phyloP scores from a whole-genome alignment of 441 rosid genomes.

The Gossypium schwendimanii region DNA sequence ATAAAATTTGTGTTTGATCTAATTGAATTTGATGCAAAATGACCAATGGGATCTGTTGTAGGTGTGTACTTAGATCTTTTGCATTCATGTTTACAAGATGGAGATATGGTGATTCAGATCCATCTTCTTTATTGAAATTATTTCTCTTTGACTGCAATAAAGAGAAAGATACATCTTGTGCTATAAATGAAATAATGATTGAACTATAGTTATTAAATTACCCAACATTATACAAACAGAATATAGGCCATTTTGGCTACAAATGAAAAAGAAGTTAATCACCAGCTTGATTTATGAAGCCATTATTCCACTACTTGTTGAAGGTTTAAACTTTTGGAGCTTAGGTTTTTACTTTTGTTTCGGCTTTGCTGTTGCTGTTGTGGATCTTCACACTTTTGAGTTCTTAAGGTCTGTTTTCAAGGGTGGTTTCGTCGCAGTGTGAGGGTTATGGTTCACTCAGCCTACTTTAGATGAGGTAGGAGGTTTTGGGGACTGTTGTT shows the following conservation, averaged over 20 bases:
- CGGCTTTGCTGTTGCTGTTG: conserved; percentile 17
- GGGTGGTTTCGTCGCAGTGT: not conserved
- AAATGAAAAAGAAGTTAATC: not conserved
- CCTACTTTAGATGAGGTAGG: too few relatives aligned
- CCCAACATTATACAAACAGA: not conserved
- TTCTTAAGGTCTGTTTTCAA: conserved; percentile 26
- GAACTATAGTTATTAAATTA: not conserved
- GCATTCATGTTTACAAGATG: not conserved
- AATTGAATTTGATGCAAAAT: conserved; percentile 1
- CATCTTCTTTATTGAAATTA: not conserved
- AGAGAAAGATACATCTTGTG: not conserved
- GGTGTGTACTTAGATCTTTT: not conserved
- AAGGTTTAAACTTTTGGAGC: conserved; percentile 5
- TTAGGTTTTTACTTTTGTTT: conserved; percentile 9
- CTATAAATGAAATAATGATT: not conserved
- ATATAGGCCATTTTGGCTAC: not conserved
- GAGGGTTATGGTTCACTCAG: too few relatives aligned
- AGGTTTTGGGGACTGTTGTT: too few relatives aligned
- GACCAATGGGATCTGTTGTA: not conserved
- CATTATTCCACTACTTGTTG: conserved; percentile 28
- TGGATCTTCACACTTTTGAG: conserved; percentile 23
- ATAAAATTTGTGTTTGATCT: conserved; percentile 14
- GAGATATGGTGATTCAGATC: not conserved
- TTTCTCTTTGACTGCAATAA: not conserved
- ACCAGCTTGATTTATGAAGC: conserved; percentile 17